These are phyloP conservation scores for Taiwanofungus camphoratus DNA, from an alignment of 1,284 basidiomycete species.

Conservation along the genomic window DNA sequence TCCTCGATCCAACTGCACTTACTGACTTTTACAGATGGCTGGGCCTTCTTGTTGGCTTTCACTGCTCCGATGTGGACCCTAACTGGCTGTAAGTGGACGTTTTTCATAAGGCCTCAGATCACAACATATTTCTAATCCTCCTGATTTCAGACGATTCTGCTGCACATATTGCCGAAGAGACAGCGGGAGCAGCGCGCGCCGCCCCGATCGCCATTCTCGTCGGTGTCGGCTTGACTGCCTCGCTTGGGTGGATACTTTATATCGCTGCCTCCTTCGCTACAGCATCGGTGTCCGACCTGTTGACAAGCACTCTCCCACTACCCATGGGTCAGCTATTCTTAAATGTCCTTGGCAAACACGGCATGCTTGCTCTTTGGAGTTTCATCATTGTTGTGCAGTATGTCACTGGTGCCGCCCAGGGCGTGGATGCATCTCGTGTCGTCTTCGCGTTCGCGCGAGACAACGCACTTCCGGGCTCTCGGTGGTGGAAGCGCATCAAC, in stretches of 20 bases:
- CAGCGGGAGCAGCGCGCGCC: constrained; percentile 55
- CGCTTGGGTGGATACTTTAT: constrained; percentile 57
- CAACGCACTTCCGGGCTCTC: constrained; percentile 65
- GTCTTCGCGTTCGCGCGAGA: constrained; percentile 72
- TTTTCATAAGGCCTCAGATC: background rate
- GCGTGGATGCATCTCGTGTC: constrained; percentile 68
- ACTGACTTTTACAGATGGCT: constrained; percentile 42
- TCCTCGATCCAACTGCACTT: background rate
- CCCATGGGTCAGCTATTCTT: constrained; percentile 71
- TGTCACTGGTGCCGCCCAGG: constrained; percentile 70
- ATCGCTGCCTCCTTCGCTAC: constrained; percentile 65
- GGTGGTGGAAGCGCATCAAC: constrained; percentile 61
- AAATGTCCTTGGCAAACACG: constrained; percentile 57
- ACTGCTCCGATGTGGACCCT: constrained; percentile 77
- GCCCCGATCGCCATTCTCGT: constrained; percentile 76
- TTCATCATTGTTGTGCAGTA: constrained; percentile 67
- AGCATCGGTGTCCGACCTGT: constrained; percentile 46
- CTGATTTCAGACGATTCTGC: constrained; percentile 58
- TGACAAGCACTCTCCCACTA: constrained; percentile 47
- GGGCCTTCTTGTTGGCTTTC: constrained; percentile 71
- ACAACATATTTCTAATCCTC: background rate
- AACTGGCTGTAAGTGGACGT: constrained; percentile 55
- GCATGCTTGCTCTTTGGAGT: constrained; percentile 68
- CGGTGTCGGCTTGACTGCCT: constrained; percentile 53
- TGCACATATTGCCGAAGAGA: constrained; percentile 75